Base-by-base conservation (phyloP, 192 early-diverging fungal genomes). In the Coemansia sp. region DNA sequence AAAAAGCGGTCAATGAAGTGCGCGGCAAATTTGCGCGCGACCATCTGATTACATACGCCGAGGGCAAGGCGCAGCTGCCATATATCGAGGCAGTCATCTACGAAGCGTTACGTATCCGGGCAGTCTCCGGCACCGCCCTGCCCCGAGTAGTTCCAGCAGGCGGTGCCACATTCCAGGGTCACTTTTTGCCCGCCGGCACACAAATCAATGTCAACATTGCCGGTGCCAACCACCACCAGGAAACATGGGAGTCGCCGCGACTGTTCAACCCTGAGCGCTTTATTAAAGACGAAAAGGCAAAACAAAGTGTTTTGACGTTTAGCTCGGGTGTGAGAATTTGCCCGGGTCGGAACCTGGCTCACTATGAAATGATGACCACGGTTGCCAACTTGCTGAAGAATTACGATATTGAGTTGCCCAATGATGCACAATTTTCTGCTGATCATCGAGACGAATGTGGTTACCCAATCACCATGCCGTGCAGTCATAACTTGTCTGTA, bases 231-330 rank as follows among this genome's bases (percentile, higher is more conserved):
- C 70, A 68, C 35, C 57, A 73, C 12, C 61, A 39, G 24, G 47
- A 47, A 12, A 59, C 37, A 2, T 82, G 69, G 70, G 61, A 66
- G 8, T 14, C 60, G 3, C 71, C 80, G 2, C 47, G 57, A 4
- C 27, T 58, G 43, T 82, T 82, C 54, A 61, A 64, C 18, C 81
- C 81, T 3, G 75, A 82, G 43, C 67, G 81, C 19, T 82, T 74
- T 37, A 57, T 80, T 20, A 43, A 59, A 29, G 43, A 66, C 20
- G 64, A 48, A 24, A 62, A 26, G 26, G 39, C 26, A 20, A 78
- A 78, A 43, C 58, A 63, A 24, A 57, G 61, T 11, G 63, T 75
- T 16, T 10, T 76, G 14, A 59, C 74, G 6, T 82, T 82, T 53
- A 62, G 70, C 64, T 58, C 66, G 0, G 79, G 79, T 3, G 66